Percentiles rank a stretch among this genome's conserved stretches.
These are phyloP conservation scores for Neoboletus magnificus DNA, from an alignment of 768 basidiomycete genomes.

Conservation along the genomic window DNA sequence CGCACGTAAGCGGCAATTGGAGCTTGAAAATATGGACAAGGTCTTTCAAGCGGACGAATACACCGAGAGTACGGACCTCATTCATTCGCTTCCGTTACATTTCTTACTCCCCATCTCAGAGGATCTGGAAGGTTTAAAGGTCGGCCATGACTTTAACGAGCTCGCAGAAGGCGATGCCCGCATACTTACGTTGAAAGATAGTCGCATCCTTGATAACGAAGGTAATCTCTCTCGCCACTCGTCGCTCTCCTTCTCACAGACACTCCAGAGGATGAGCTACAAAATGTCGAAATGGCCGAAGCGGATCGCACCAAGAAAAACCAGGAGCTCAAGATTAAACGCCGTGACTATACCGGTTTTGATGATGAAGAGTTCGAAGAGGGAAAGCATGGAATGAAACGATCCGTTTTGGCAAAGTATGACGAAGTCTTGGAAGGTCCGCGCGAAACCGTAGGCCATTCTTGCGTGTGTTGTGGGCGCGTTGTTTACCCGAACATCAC, in stretches of 20 bases:
- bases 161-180: slow-evolving; percentile 92
- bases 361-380: slow-evolving; percentile 92
- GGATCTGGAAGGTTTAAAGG: slow-evolving; percentile 92
- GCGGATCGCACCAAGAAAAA: slow-evolving; percentile 77
- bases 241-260: not conserved
- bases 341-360: slow-evolving; percentile 87
- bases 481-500: slow-evolving; percentile 2
- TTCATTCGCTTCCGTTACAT: not conserved
- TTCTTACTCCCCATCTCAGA: slow-evolving; percentile 40
- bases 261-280: slow-evolving; percentile 87
- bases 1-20: slow-evolving; percentile 75
- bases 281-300: slow-evolving; percentile 94
- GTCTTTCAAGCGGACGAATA: slow-evolving; percentile 70
- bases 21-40: slow-evolving; percentile 83
- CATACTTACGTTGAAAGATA: slow-evolving; percentile 96
- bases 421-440: slow-evolving; percentile 84
- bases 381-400: slow-evolving; percentile 74
- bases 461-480: slow-evolving; percentile 1
- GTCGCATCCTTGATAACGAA: slow-evolving; percentile 92
- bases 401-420: slow-evolving; percentile 85
- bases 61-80: slow-evolving; percentile 67
- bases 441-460: slow-evolving; percentile 56
- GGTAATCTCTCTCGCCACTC: slow-evolving; percentile 42
- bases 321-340: slow-evolving; percentile 83
- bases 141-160: slow-evolving; percentile 90